Evolutionary conservation across 192 early-diverging fungal genomes (phyloP).

Genomic region (Pilaira anomala): DNA sequence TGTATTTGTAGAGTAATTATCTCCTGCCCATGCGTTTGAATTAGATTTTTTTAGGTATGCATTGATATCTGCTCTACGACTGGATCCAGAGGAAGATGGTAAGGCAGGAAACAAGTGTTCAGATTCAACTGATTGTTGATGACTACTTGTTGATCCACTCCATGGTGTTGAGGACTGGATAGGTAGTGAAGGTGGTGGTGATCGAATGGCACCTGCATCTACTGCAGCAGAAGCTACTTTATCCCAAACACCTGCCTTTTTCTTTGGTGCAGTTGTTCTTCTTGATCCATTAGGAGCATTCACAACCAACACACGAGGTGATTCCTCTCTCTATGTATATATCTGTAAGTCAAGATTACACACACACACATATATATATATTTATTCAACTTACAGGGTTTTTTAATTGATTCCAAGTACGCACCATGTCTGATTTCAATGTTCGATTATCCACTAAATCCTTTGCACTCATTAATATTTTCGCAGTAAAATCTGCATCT

Average conservation of each 20-base stretch:
- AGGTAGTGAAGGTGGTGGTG: constrained; percentile 28
- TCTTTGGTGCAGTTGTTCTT: constrained; percentile 36
- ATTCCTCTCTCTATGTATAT: constrained; percentile 27
- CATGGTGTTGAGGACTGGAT: constrained; percentile 27
- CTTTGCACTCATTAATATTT: constrained; percentile 47
- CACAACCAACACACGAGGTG: constrained; percentile 68
- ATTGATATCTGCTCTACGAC: constrained; percentile 4
- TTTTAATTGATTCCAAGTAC: constrained; percentile 66
- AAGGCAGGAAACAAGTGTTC: constrained; percentile 33
- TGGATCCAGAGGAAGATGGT: constrained; percentile 21
- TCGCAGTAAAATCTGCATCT: constrained; percentile 42
- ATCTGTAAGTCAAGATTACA: neutral
- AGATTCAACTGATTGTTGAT: neutral
- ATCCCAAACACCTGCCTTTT: constrained; percentile 46
- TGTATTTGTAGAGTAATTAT: constrained; percentile 12
- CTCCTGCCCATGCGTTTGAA: constrained; percentile 1
- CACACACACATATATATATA: neutral
- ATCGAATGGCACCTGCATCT: constrained; percentile 28
- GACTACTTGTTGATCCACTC: constrained; percentile 23
- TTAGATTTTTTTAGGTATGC: neutral
- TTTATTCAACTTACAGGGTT: constrained; percentile 36
- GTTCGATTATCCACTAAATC: constrained; percentile 44
- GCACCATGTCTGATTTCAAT: constrained; percentile 54
- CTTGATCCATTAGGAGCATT: constrained; percentile 57
- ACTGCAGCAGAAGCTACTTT: constrained; percentile 42